Conservation (phyloP, 2,329 filamentous ascomycete species). For the Pseudonectria buxi region DNA sequence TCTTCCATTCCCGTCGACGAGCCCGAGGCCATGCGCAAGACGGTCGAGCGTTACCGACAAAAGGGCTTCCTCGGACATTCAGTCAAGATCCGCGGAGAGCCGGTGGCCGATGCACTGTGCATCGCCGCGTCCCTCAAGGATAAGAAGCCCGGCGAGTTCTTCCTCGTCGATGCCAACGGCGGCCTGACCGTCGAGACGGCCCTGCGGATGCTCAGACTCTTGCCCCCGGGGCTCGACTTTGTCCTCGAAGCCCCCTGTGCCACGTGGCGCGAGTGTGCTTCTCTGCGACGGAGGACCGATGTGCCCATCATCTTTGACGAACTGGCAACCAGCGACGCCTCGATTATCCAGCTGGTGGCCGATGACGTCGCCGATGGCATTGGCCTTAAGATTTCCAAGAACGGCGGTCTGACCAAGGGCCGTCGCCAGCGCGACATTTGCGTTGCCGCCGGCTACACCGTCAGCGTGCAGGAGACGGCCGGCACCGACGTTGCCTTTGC, state of each 20-base stretch:
- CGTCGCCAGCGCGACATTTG: constrained; percentile 12
- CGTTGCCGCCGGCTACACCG: constrained; percentile 12
- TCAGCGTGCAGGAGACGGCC: constrained; percentile 13
- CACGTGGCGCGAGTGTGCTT: constrained; percentile 9
- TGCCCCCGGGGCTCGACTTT: constrained; percentile 12
- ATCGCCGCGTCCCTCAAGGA: constrained; percentile 11
- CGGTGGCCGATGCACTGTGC: constrained; percentile 6
- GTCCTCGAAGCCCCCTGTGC: constrained; percentile 15
- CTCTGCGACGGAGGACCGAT: constrained; percentile 8
- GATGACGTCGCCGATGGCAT: constrained; percentile 14
- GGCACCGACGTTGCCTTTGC: constrained; percentile 13
- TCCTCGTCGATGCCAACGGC: constrained; percentile 13
- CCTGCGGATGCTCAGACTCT: constrained; percentile 10
- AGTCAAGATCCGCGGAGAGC: constrained; percentile 12
- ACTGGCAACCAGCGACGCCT: constrained; percentile 9
- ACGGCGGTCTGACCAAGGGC: constrained; percentile 11
- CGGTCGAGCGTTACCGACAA: constrained; percentile 7
- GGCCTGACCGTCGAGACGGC: constrained; percentile 12
- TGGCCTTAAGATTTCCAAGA: constrained; percentile 14
- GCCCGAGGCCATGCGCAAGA: constrained; percentile 10
- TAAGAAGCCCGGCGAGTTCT: constrained; percentile 12
- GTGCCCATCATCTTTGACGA: constrained; percentile 13
- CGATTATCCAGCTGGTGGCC: constrained; percentile 9
- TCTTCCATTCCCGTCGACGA: constrained; percentile 12
- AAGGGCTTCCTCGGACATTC: constrained; percentile 10